Conservation (phyloP, 495 filamentous ascomycete species). For the Hyaloscypha hepaticicola region DNA sequence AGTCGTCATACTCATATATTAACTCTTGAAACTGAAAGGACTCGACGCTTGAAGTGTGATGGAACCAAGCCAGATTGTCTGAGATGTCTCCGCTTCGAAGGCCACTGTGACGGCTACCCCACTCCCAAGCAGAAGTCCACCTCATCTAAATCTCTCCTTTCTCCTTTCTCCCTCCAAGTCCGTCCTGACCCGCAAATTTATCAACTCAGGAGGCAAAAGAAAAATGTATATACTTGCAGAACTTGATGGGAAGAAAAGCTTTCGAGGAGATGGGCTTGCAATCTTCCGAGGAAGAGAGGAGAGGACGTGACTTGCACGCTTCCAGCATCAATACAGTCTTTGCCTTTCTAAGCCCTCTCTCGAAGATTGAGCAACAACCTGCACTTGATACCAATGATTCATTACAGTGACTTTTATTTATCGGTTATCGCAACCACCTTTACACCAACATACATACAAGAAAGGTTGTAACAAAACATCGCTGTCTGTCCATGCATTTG, state of each 20-base stretch:
- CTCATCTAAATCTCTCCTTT: too few relatives aligned
- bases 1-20: neutral
- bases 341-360: neutral
- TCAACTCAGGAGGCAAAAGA: too few relatives aligned
- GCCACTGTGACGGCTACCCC: neutral
- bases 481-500: neutral
- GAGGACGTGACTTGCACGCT: too few relatives aligned
- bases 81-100: neutral
- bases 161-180: too few relatives aligned
- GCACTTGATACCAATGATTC: neutral
- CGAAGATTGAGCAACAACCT: neutral
- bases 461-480: conserved; percentile 1
- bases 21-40: neutral
- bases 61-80: neutral
- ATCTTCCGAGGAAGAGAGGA: too few relatives aligned
- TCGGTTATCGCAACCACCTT: conserved; percentile 3
- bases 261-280: too few relatives aligned
- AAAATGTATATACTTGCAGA: too few relatives aligned
- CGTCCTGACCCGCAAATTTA: too few relatives aligned
- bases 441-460: conserved; percentile 18
- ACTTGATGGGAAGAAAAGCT: too few relatives aligned
- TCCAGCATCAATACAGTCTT: too few relatives aligned
- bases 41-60: neutral
- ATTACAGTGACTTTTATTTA: neutral
- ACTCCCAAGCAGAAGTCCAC: neutral